Percentiles rank a stretch among this genome's conserved stretches.
Conservation (phyloP, 2,329 filamentous ascomycete genomes). For the Pestalotiopsis sp. region DNA sequence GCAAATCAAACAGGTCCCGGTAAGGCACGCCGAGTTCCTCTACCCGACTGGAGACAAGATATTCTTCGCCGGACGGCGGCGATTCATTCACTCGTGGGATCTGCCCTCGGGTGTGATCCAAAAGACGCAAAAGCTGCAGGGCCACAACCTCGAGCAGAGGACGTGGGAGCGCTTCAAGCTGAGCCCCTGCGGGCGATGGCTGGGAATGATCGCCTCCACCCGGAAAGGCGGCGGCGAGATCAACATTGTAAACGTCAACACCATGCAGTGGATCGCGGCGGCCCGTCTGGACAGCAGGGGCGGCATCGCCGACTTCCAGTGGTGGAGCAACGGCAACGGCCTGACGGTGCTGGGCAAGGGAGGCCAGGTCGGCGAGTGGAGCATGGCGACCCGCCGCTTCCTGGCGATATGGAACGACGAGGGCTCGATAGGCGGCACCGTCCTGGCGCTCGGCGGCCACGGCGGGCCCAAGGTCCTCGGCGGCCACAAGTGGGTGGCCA, state of each 20-base stretch:
- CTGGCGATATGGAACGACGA: conserved; percentile 87
- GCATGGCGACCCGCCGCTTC: conserved; percentile 66
- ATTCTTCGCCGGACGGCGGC: conserved; percentile 83
- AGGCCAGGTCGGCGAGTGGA: conserved; percentile 90
- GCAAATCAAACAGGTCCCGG: conserved; percentile 80
- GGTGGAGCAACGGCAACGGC: conserved; percentile 85
- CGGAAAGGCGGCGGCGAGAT: conserved; percentile 85
- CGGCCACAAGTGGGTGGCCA: conserved; percentile 82
- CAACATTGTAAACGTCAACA: conserved; percentile 77
- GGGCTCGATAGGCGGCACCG: conserved; percentile 82
- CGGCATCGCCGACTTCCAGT: conserved; percentile 86
- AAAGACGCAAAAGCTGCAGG: conserved; percentile 75
- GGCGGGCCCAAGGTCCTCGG: conserved; percentile 64
- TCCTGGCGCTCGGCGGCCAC: conserved; percentile 74
- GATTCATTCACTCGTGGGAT: conserved; percentile 95
- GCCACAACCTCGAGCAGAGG: conserved; percentile 79
- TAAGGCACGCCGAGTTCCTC: conserved; percentile 81
- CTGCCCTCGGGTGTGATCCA: conserved; percentile 78
- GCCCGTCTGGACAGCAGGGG: conserved; percentile 79
- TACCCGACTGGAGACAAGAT: conserved; percentile 73
- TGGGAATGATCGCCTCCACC: conserved; percentile 78
- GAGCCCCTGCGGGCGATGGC: conserved; percentile 81
- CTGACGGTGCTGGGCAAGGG: conserved; percentile 81
- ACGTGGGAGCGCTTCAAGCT: conserved; percentile 89
- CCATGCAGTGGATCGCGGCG: conserved; percentile 84